A percentile compares a stretch with the other conserved stretches of the same genome.
These are phyloP conservation scores for Elsinoe ampelina DNA, from an alignment of 2,329 filamentous ascomycete species.

Conservation along the genomic window DNA sequence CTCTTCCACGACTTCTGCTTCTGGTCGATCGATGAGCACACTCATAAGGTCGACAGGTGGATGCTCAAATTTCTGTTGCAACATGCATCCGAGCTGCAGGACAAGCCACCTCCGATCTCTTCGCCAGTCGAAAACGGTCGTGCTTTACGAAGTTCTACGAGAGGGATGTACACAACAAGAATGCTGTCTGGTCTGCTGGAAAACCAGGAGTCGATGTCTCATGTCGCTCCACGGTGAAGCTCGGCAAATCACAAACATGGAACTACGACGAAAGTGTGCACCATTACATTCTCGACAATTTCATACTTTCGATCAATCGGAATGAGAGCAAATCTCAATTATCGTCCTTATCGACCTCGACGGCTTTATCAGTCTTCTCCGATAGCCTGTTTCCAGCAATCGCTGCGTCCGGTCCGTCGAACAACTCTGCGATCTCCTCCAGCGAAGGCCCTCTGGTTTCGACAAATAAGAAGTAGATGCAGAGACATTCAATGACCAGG, in stretches of 20 bases:
- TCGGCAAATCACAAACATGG: neutral
- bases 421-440: conserved; percentile 38
- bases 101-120: neutral
- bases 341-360: neutral
- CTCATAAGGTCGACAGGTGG: conserved; percentile 1
- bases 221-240: neutral
- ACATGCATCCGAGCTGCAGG: neutral
- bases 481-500: conserved; percentile 20
- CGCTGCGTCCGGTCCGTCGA: conserved; percentile 24
- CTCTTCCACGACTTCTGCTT: conserved; percentile 1
- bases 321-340: neutral
- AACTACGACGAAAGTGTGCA: neutral
- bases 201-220: too few relatives aligned
- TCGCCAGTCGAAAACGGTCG: too few relatives aligned
- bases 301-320: neutral
- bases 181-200: neutral
- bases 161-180: neutral
- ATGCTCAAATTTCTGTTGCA: conserved; percentile 1
- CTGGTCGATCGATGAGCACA: neutral
- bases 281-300: neutral
- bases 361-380: neutral
- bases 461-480: conserved; percentile 26
- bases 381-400: neutral
- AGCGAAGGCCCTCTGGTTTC: conserved; percentile 26
- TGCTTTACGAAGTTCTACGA: neutral